Percentiles rank a stretch among this genome's conserved stretches.
Evolutionary conservation across 805 yeast genomes (phyloP).

Genomic region (Sugiyamaella marilandica): DNA sequence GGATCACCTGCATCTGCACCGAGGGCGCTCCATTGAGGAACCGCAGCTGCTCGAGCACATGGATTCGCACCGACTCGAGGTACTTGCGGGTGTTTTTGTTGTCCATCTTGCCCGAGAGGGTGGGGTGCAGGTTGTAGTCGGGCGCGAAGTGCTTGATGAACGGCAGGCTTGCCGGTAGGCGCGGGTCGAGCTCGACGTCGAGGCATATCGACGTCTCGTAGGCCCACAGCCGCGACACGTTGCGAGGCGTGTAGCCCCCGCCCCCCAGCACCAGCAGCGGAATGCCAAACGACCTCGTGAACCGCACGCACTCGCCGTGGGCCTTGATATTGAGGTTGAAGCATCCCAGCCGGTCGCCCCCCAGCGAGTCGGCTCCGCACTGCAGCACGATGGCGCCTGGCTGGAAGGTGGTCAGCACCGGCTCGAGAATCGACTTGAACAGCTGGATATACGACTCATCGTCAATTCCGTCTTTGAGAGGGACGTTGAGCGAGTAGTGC

Average conservation of each 20-base stretch:
- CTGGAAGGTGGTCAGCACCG: slow-evolving; percentile 77
- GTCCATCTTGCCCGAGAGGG: slow-evolving; percentile 70
- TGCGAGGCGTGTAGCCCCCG: slow-evolving; percentile 97
- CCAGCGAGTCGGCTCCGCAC: slow-evolving; percentile 96
- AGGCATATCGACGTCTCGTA: slow-evolving; percentile 86
- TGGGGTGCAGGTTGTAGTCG: slow-evolving; percentile 84
- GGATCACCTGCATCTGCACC: slow-evolving; percentile 85
- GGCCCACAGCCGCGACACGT: slow-evolving; percentile 94
- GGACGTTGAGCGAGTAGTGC: slow-evolving; percentile 79
- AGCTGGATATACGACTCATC: slow-evolving; percentile 64
- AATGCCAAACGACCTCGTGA: slow-evolving; percentile 75
- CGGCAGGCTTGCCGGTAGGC: slow-evolving; percentile 69
- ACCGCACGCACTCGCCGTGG: slow-evolving; percentile 93
- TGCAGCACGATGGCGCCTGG: slow-evolving; percentile 97
- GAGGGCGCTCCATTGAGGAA: slow-evolving; percentile 88
- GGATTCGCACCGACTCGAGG: slow-evolving; percentile 70
- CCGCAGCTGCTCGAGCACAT: slow-evolving; percentile 75
- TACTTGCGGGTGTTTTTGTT: slow-evolving; percentile 81
- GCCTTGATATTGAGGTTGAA: slow-evolving; percentile 91
- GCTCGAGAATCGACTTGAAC: slow-evolving; percentile 79
- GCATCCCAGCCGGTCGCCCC: slow-evolving; percentile 94
- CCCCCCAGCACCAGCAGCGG: slow-evolving; percentile 96
- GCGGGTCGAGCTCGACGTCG: slow-evolving; percentile 69
- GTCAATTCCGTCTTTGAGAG: slow-evolving; percentile 88
- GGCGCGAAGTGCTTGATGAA: slow-evolving; percentile 84